Evolutionary conservation across 352 stramenopile species (phyloP).

Genomic region (Blastocystis sp.): DNA sequence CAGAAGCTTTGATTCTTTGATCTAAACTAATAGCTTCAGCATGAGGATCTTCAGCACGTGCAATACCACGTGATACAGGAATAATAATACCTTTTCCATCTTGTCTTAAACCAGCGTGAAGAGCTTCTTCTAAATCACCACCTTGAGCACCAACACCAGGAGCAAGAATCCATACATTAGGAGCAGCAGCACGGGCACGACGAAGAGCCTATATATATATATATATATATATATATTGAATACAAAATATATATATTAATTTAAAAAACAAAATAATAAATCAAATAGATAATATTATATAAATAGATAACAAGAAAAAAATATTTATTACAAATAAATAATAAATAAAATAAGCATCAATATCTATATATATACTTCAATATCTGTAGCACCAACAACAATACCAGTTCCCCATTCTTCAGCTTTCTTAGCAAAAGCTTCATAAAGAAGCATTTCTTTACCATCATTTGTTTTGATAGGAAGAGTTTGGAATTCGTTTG

Average conservation of each 20-base stretch:
- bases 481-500: conserved; percentile 77
- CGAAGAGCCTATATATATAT: conserved; percentile 53
- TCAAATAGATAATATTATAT: no score
- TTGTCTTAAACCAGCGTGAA: conserved; percentile 54
- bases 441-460: conserved; percentile 42
- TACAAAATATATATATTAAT: no score
- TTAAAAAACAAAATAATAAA: no score
- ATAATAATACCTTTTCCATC: conserved; percentile 76
- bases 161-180: conserved; percentile 81
- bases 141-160: conserved; percentile 79
- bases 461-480: conserved; percentile 40
- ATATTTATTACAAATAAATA: no score
- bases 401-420: conserved; percentile 67
- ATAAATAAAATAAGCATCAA: no score
- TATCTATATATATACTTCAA: conserved; percentile 42
- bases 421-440: conserved; percentile 43
- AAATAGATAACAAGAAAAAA: no score
- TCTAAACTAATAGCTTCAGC: conserved; percentile 65
- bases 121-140: conserved; percentile 64
- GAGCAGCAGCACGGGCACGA: conserved; percentile 58
- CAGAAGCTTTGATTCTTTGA: conserved; percentile 68
- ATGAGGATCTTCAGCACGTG: conserved; percentile 62
- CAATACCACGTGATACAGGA: conserved; percentile 83
- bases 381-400: conserved; percentile 87
- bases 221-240: no score